Base-by-base conservation (phyloP, 2,329 filamentous ascomycete genomes). In the Microsporum audouinii region DNA sequence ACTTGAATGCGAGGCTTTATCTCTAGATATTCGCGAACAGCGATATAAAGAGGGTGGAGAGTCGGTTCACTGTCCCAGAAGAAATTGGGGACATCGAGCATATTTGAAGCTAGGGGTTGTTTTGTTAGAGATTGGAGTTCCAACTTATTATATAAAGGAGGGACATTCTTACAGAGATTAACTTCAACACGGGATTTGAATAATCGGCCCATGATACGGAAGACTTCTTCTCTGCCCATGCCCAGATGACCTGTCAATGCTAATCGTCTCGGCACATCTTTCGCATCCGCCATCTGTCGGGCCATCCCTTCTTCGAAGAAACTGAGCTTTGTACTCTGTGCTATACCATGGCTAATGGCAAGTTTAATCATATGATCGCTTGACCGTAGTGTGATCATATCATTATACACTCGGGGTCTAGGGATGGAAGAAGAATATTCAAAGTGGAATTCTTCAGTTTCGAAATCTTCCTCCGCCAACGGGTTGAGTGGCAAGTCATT, bases 321-420 rank as follows among this genome's bases (percentile, higher is more conserved):
- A 71, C 88, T 94, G 45, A 99, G 79, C 74, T 96, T 97, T 0
- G 94, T 99, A 73, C 91, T 96, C 75, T 99, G 94, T 0, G 91
- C 91, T 67, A 99, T 96, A 41, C 91, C 94, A 72, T 99, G 94
- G 72, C 89, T 95, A 78, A 99, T 99, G 38, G 92, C 91, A 14
- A 99, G 81, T 76, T 97, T 97, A 72, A 97, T 95, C 92, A 99
- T 97, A 76, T 99, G 94, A 76, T 99, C 94, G 43, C 89, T 87
- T 63, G 90, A 95, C 64, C 95, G 82, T 51, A 99, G 78, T 0
- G 94, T 99, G 68, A 99, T 97, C 94, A 99, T 99, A 74, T 99
- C 94, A 75, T 99, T 97, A 78, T 95, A 99, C 34, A 99, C 88
- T 61, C 94, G 84, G 3, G 94, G 94, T 57, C 91, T 84, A 64